Evolutionary conservation across 2,329 filamentous ascomycete species (phyloP).

Genomic region (Didymella pomorum): DNA sequence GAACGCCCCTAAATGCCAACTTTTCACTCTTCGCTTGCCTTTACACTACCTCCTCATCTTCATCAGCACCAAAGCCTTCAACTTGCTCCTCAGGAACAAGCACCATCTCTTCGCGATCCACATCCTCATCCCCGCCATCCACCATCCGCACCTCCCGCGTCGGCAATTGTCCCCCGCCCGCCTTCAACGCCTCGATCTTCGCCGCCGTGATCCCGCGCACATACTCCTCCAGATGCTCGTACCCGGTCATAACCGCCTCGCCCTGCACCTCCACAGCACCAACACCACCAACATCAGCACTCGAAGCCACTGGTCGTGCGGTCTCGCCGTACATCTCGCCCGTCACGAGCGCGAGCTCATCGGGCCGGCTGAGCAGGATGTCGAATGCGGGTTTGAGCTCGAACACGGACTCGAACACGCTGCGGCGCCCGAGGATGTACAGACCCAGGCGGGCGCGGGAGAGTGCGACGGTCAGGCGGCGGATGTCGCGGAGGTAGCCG

Average conservation of each 20-base stretch:
- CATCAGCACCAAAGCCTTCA: slow-evolving; percentile 2
- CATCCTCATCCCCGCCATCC: slow-evolving; percentile 38
- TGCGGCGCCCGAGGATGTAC: slow-evolving; percentile 87
- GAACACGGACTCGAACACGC: slow-evolving; percentile 86
- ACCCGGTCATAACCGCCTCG: slow-evolving; percentile 78
- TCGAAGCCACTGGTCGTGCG: slow-evolving; percentile 55
- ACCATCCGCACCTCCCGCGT: slow-evolving; percentile 50
- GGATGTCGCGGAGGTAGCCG: slow-evolving; percentile 91
- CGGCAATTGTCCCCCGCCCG: slow-evolving; percentile 45
- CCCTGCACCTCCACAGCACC: slow-evolving; percentile 59
- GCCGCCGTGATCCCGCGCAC: slow-evolving; percentile 94
- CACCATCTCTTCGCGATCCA: slow-evolving; percentile 44
- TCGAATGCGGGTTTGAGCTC: slow-evolving; percentile 90
- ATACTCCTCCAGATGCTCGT: slow-evolving; percentile 95
- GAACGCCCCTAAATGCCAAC: slow-evolving; percentile 7
- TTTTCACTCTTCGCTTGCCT: not conserved
- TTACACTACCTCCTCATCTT: slow-evolving; percentile 14
- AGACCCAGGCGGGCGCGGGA: slow-evolving; percentile 90
- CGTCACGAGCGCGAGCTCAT: slow-evolving; percentile 81
- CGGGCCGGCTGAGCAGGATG: slow-evolving; percentile 75
- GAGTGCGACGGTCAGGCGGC: slow-evolving; percentile 91
- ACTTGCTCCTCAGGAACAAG: slow-evolving; percentile 29
- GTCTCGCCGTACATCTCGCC: slow-evolving; percentile 83
- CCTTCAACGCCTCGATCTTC: slow-evolving; percentile 67
- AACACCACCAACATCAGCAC: too few relatives aligned